Evolutionary conservation across 441 rosid species (phyloP).

Genomic region (Euphorbia corollata): DNA sequence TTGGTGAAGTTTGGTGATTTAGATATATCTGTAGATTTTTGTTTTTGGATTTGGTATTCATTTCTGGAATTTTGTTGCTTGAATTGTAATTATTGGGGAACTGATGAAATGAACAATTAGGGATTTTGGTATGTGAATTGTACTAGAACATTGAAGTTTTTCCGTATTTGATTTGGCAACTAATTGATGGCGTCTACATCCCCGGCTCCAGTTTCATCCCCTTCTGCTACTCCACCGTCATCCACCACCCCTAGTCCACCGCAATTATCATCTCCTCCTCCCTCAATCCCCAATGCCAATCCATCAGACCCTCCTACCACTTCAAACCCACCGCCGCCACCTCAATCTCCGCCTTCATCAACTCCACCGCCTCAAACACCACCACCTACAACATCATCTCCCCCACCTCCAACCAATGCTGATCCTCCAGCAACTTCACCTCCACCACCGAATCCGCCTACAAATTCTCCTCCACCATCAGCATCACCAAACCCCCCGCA

Average conservation of each 20-base stretch:
- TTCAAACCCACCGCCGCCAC: conserved; percentile 16
- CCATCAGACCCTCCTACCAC: neutral
- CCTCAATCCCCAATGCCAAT: conserved; percentile 19
- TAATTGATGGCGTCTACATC: conserved; percentile 32
- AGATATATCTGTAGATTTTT: neutral
- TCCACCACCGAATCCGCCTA: conserved; percentile 20
- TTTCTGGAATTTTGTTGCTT: conserved; percentile 8
- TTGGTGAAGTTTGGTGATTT: conserved; percentile 36
- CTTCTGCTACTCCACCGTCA: conserved; percentile 19
- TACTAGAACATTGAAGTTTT: conserved; percentile 2
- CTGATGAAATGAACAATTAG: neutral
- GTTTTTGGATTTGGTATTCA: conserved; percentile 8
- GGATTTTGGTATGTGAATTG: conserved; percentile 14
- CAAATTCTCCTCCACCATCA: conserved; percentile 19
- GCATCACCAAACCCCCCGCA: conserved; percentile 10
- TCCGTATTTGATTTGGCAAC: conserved; percentile 10
- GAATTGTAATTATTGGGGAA: neutral
- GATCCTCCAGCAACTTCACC: conserved; percentile 19
- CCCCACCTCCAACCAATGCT: conserved; percentile 23
- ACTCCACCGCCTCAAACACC: conserved; percentile 19
- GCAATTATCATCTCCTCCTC: conserved; percentile 14
- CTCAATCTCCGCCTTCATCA: conserved; percentile 20
- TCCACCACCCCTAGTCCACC: neutral
- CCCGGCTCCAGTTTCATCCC: conserved; percentile 31
- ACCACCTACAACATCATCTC: conserved; percentile 22